Conservation (phyloP, 2,329 filamentous ascomycete genomes). For the Lecanicillium sp. region DNA sequence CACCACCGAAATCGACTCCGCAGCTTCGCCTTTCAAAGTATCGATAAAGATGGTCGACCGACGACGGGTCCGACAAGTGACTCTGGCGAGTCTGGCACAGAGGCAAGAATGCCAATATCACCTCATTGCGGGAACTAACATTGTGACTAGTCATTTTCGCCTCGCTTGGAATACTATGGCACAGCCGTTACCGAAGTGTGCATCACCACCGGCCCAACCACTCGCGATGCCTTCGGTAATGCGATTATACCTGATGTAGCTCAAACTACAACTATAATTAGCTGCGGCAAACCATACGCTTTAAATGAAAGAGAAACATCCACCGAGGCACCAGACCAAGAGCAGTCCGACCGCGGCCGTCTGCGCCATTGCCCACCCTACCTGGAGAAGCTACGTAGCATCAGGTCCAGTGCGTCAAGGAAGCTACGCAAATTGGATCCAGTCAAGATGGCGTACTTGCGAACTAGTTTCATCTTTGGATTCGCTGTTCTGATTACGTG, state of each 20-base stretch:
- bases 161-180: conserved; percentile 29
- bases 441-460: conserved; percentile 51
- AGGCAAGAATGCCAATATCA: conserved; percentile 15
- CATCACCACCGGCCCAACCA: conserved; percentile 24
- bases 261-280: conserved; percentile 1
- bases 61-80: conserved; percentile 18
- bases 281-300: neutral
- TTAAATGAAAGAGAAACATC: too few relatives aligned
- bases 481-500: conserved; percentile 52
- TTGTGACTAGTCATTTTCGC: conserved; percentile 6
- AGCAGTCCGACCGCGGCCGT: conserved; percentile 15
- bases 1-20: conserved; percentile 48
- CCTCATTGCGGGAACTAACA: conserved; percentile 7
- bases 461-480: conserved; percentile 53
- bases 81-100: conserved; percentile 24
- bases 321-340: conserved; percentile 4
- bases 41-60: conserved; percentile 14
- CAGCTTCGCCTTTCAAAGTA: conserved; percentile 29
- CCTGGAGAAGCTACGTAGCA: conserved; percentile 15
- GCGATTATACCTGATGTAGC: neutral
- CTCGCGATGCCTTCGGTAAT: conserved; percentile 3
- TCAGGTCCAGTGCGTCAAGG: conserved; percentile 20
- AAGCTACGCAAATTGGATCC: conserved; percentile 36
- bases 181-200: conserved; percentile 44
- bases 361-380: conserved; percentile 8